Conservation (phyloP, 202 grass and related monocot species). For the Hordeum pubiflorum region DNA sequence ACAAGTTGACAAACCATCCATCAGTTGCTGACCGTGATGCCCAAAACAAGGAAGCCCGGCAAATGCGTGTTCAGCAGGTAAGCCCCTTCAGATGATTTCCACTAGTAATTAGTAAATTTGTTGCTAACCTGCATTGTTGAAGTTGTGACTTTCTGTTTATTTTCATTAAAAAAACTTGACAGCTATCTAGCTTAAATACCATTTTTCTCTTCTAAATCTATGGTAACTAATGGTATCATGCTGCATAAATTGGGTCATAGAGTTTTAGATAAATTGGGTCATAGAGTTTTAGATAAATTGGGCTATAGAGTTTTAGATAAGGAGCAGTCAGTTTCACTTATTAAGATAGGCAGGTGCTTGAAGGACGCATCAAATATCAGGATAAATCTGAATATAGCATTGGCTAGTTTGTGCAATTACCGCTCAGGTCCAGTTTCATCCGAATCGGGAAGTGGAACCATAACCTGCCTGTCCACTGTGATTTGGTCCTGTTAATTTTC, state of each 20-base stretch:
- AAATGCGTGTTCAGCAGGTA: conserved; percentile 89
- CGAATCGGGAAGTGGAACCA: background rate
- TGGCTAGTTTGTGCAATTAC: background rate
- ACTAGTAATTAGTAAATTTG: background rate
- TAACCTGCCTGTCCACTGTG: background rate
- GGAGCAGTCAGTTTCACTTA: background rate
- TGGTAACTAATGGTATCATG: background rate
- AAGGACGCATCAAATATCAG: background rate
- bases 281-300: background rate
- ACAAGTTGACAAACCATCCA: conserved; percentile 89
- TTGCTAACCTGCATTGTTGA: conserved; percentile 8
- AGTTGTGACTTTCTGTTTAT: background rate
- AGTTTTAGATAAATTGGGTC: background rate
- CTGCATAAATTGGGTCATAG: too few species aligned
- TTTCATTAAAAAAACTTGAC: background rate
- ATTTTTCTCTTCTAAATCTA: background rate
- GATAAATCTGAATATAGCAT: background rate
- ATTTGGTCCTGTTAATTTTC: background rate
- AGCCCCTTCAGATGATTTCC: conserved; percentile 19
- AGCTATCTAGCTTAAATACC: background rate
- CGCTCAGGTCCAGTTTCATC: background rate
- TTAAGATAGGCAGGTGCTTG: background rate
- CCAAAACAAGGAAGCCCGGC: conserved; percentile 92
- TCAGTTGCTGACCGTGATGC: conserved; percentile 73
- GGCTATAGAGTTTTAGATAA: too few species aligned